These are phyloP conservation scores for maize (Zea mays) DNA, from an alignment of 176 grass and related monocot species.

Conservation along the genomic window DNA sequence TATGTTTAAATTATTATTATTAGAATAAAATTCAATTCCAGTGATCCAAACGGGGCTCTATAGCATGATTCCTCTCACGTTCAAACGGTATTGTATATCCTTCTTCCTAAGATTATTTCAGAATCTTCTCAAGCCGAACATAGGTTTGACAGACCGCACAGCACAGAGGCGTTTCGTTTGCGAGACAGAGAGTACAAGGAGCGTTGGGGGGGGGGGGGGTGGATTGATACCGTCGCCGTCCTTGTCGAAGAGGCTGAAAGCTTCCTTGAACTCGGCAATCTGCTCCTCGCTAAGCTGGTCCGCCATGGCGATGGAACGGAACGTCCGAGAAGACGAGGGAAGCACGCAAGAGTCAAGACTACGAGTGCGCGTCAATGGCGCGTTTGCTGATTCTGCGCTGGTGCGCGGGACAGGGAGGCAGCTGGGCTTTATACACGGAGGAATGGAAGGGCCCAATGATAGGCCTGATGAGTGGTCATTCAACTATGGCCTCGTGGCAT, in stretches of 20 bases:
- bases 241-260: constrained; percentile 94
- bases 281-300: constrained; percentile 62
- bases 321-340: neutral
- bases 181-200: neutral
- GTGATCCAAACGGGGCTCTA: too few species aligned
- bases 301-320: constrained; percentile 50
- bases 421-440: constrained; percentile 1
- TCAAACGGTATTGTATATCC: neutral
- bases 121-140: neutral
- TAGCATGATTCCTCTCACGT: neutral
- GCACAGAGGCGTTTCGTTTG: neutral
- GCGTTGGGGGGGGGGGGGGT: neutral
- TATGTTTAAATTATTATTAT: too few species aligned
- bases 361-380: constrained; percentile 8
- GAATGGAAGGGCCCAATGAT: too few species aligned
- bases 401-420: neutral
- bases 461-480: neutral
- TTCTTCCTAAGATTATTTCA: neutral
- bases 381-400: neutral
- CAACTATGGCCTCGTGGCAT: neutral
- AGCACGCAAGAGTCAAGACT: neutral
- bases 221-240: constrained; percentile 58
- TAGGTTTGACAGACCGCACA: neutral
- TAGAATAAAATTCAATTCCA: too few species aligned
- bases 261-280: constrained; percentile 78